These are phyloP conservation scores for Lasiodiplodia theobromae DNA, from an alignment of 2,329 filamentous ascomycete genomes.

Conservation along the genomic window DNA sequence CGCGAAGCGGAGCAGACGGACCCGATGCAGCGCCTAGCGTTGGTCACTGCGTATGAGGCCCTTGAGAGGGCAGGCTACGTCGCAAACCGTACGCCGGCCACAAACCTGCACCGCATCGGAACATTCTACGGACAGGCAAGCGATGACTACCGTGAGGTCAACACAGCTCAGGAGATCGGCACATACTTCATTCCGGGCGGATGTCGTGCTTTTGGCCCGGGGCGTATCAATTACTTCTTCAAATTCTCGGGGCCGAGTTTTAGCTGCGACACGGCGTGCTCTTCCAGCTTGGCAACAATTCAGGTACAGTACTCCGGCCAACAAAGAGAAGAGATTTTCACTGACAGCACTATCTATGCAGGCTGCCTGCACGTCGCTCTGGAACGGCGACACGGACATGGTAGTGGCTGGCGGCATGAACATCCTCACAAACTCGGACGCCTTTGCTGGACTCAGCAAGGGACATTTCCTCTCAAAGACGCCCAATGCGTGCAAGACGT, in stretches of 20 bases:
- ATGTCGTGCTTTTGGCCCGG: slow-evolving; percentile 59
- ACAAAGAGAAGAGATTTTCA: no score
- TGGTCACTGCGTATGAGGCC: slow-evolving; percentile 36
- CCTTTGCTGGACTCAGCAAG: slow-evolving; percentile 50
- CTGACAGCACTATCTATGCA: no score
- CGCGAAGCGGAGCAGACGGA: slow-evolving; percentile 35
- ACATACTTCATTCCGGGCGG: slow-evolving; percentile 63
- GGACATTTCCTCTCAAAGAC: slow-evolving; percentile 41
- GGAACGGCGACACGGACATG: slow-evolving; percentile 35
- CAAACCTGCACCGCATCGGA: slow-evolving; percentile 38
- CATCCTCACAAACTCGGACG: slow-evolving; percentile 41
- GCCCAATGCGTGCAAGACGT: slow-evolving; percentile 40
- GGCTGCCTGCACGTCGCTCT: slow-evolving; percentile 35
- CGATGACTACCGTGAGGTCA: slow-evolving; percentile 42
- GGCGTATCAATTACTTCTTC: slow-evolving; percentile 53
- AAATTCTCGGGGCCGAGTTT: slow-evolving; percentile 36
- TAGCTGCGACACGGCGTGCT: slow-evolving; percentile 37
- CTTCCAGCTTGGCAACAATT: slow-evolving; percentile 36
- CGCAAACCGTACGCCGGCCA: slow-evolving; percentile 37
- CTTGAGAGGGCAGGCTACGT: slow-evolving; percentile 35
- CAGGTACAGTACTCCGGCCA: slow-evolving; percentile 22
- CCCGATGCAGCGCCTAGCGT: slow-evolving; percentile 33
- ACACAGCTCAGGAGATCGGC: slow-evolving; percentile 48
- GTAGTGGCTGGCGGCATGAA: slow-evolving; percentile 39
- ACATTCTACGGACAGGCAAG: slow-evolving; percentile 41